These are phyloP conservation scores for Colletotrichum limetticola DNA, from an alignment of 2,329 filamentous ascomycete genomes.

Conservation along the genomic window DNA sequence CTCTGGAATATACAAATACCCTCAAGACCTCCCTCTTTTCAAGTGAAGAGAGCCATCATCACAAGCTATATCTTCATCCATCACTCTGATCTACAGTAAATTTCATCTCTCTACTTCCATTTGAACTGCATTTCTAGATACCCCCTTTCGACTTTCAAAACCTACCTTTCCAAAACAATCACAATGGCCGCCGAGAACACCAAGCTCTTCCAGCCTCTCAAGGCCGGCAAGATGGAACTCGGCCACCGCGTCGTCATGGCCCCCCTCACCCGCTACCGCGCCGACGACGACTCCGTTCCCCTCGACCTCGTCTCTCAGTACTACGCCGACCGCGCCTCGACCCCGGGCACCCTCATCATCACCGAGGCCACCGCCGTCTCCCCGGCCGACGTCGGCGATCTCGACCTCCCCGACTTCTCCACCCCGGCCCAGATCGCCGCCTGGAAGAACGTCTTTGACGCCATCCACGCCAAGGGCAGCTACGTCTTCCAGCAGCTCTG, in stretches of 20 bases:
- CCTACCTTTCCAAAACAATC: background rate
- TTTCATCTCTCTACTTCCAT: background rate
- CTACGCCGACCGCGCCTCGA: constrained; percentile 49
- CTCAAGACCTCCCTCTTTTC: constrained; percentile 7
- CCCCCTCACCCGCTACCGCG: constrained; percentile 66
- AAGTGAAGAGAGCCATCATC: background rate
- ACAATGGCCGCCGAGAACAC: constrained; percentile 34
- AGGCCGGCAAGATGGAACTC: constrained; percentile 51
- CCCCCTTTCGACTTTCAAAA: background rate
- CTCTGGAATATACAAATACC: constrained; percentile 14
- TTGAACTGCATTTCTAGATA: background rate
- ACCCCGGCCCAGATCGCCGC: constrained; percentile 41
- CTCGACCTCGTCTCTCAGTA: constrained; percentile 41
- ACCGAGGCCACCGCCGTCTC: constrained; percentile 45
- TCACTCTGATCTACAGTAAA: background rate
- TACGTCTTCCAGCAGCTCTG: constrained; percentile 41
- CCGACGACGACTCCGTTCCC: constrained; percentile 49
- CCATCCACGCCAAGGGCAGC: constrained; percentile 43
- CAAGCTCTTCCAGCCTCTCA: constrained; percentile 55
- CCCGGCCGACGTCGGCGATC: constrained; percentile 37
- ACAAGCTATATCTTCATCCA: background rate
- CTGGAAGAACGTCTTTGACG: constrained; percentile 42
- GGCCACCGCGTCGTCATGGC: constrained; percentile 63
- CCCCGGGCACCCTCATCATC: constrained; percentile 52
- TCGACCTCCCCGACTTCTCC: constrained; percentile 56